Conservation (phyloP, 2,329 filamentous ascomycete species). For the Aspergillus carbonarius region DNA sequence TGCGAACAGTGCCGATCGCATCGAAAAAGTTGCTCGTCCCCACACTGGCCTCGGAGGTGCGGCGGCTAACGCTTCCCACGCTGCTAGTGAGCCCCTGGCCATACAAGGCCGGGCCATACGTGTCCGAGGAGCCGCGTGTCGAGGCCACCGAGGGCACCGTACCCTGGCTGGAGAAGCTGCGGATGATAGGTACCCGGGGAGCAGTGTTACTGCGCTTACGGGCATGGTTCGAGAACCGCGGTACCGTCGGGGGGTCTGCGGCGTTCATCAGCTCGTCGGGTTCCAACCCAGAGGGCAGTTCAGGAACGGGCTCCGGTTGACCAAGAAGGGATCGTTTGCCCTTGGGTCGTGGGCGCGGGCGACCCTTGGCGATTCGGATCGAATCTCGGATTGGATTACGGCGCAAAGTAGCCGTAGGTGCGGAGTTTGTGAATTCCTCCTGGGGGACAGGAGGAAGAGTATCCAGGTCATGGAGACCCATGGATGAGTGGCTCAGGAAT, state of each 20-base stretch:
- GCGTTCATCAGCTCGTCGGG: conserved; percentile 40
- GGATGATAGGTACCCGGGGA: conserved; percentile 68
- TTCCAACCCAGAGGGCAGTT: conserved; percentile 32
- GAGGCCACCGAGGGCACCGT: conserved; percentile 35
- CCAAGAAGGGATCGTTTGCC: conserved; percentile 41
- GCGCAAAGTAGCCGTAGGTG: conserved; percentile 52
- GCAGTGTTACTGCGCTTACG: conserved; percentile 90
- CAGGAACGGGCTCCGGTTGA: conserved; percentile 33
- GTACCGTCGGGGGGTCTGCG: conserved; percentile 53
- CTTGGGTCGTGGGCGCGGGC: conserved; percentile 46
- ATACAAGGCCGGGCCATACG: conserved; percentile 42
- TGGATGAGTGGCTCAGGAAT: conserved; percentile 87
- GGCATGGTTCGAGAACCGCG: conserved; percentile 62
- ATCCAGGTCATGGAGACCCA: conserved; percentile 73
- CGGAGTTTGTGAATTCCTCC: conserved; percentile 33
- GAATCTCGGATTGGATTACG: conserved; percentile 76
- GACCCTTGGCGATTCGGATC: conserved; percentile 81
- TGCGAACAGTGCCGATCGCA: conserved; percentile 84
- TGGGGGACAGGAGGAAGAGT: conserved; percentile 55
- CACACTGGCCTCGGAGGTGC: conserved; percentile 52
- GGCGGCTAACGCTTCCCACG: conserved; percentile 50
- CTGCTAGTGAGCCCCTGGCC: conserved; percentile 33
- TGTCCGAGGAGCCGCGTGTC: conserved; percentile 57
- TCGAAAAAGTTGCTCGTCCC: conserved; percentile 69
- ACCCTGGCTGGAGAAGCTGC: conserved; percentile 66